Conservation (phyloP, 257 asterid genomes). For the Jasminum sambac region DNA sequence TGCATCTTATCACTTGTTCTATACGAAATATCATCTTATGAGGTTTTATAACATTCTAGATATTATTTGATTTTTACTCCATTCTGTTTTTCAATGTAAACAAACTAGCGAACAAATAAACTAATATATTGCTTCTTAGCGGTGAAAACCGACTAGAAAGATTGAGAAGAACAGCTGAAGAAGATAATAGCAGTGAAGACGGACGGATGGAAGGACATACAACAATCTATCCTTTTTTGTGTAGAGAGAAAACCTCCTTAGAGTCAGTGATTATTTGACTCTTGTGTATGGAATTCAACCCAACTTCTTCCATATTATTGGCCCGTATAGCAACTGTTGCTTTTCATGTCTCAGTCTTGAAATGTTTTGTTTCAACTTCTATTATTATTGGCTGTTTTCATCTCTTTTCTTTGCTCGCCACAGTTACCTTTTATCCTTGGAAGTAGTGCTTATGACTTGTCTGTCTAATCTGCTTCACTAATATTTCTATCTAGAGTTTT, state of each 20-base stretch:
- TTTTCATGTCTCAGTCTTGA: not conserved
- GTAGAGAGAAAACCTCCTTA: too few relatives aligned
- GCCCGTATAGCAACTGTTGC: not conserved
- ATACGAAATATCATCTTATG: constrained; percentile 8
- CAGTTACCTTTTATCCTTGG: not conserved
- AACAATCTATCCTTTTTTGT: too few relatives aligned
- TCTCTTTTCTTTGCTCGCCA: not conserved
- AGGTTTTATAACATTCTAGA: constrained; percentile 8
- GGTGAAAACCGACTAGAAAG: too few relatives aligned
- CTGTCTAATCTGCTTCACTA: not conserved
- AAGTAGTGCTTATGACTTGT: not conserved
- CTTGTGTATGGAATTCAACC: not conserved
- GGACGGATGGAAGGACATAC: too few relatives aligned
- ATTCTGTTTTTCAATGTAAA: not conserved
- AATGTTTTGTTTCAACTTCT: not conserved
- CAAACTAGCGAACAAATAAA: not conserved
- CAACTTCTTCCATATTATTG: not conserved
- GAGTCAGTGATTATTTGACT: not conserved
- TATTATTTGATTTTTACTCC: not conserved
- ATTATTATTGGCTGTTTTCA: not conserved
- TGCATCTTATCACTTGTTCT: constrained; percentile 3
- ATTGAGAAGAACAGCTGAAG: too few relatives aligned
- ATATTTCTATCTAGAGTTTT: not conserved
- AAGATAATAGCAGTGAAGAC: too few relatives aligned
- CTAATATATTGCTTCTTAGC: too few relatives aligned